A percentile compares a stretch with the other conserved stretches of the same genome.
Evolutionary conservation across 1,139 yeast species (phyloP).

Genomic region (Candida albicans): DNA sequence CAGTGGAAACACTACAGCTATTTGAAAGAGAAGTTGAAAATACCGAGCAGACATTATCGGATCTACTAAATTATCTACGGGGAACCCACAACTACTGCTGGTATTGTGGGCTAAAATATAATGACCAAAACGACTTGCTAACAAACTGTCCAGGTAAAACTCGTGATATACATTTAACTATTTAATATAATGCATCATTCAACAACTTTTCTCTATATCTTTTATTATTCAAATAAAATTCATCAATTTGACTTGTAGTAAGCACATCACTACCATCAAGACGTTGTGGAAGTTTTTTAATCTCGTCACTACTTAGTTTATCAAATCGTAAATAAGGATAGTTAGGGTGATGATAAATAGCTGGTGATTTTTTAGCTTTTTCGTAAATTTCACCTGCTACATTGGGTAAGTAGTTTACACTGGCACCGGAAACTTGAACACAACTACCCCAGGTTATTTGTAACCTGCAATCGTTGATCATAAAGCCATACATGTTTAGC

Average conservation of each 20-base stretch:
- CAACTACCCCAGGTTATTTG: constrained; percentile 36
- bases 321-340: constrained; percentile 20
- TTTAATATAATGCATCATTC: constrained; percentile 10
- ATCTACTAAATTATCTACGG: constrained; percentile 22
- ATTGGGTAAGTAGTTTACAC: constrained; percentile 12
- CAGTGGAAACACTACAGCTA: too few species aligned
- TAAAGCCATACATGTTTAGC: constrained; percentile 31
- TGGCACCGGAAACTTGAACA: constrained; percentile 6
- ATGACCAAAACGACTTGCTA: constrained; percentile 9
- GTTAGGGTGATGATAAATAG: constrained; percentile 19
- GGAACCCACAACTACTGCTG: constrained; percentile 25
- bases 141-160: constrained; percentile 26
- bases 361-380: constrained; percentile 19
- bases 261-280: constrained; percentile 24
- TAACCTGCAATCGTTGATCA: constrained; percentile 31
- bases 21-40: constrained; percentile 6
- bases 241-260: constrained; percentile 18
- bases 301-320: constrained; percentile 15
- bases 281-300: constrained; percentile 7
- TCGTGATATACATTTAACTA: constrained; percentile 12
- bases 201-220: constrained; percentile 17
- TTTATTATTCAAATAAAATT: constrained; percentile 18
- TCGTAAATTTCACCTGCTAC: constrained; percentile 15
- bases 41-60: constrained; percentile 4
- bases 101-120: constrained; percentile 29